Base-by-base conservation (phyloP, 305 asterid genomes). In the Fraxinus baroniana region DNA sequence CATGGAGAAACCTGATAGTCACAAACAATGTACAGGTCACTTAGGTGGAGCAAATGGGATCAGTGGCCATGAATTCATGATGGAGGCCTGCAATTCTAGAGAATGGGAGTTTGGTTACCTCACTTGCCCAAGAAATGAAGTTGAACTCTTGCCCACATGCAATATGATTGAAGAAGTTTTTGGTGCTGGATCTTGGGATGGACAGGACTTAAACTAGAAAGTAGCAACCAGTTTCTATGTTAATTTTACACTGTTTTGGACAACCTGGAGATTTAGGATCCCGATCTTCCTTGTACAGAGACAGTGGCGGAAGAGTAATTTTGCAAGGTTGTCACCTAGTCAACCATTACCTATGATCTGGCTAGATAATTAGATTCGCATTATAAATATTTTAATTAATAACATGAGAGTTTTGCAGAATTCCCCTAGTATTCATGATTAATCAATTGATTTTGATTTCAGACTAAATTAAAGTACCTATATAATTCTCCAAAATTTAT, bases 161-260 rank as follows among this genome's bases (percentile, higher is more conserved):
- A 83, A 82, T 76, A 84, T 90, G 87, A 89, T 89, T 76, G 92
- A 90, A 74, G 92, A 90, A 83, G 87, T 89, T 39, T 90, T 90
- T 74, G 87, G 92, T 77, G 85, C 84, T 35, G 89, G 86, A 66
- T 82, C 88, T 39, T 87, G 86, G 81, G 92, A 85, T 83, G 83
- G 70, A 71, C 83, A 77, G 49, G 85, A 83, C 76, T 83, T 74
- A 73, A 81, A 83, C 74, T 82, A 66, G 64, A n/a, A n/a, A 55
- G 64, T 55, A n/a, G 79, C 41, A 20, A 44, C 46, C 2, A 17
- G 70, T 35, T 78, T 79, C 52, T 22, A 26, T 20, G 13, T n/a
- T 26, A 57, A 4, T 35, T 79, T 64, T 68, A 1, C 39, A 44
- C 66, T 12, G 18, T 66, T 73, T n/a, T 52, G 22, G 22, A 52